Evolutionary conservation across 2,329 filamentous ascomycete species (phyloP), one percentile per base, ranked within the genome.

Genomic region (Diplodia corticola): DNA sequence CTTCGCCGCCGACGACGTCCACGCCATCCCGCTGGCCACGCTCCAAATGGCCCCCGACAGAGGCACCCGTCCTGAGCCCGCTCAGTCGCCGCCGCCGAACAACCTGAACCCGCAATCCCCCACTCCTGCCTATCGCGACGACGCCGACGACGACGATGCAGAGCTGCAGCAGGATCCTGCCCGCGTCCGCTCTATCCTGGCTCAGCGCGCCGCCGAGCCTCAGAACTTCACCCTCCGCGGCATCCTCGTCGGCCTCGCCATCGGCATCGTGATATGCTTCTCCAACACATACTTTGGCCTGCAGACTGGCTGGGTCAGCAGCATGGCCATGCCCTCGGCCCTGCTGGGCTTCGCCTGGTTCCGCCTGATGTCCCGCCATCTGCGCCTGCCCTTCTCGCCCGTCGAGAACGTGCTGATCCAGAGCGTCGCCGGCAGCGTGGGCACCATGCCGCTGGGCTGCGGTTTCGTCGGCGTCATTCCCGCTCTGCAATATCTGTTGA

Each of bases 241-340:
- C 60, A 84, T 98, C 46, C 75, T 88, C 5, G 92, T 91, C 30
- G 95, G 95, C 17, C 83, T 96, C 5, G 81, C 86, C 3, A 95
- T 99, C 69, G 95, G 95, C 48, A 87, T 95, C 4, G 83, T 98
- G 65, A 97, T 98, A 73, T 95, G 91, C 75, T 97, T 97, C 77
- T 96, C 92, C 63, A 99, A 99, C 76, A 97, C 96, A 83, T 99
- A 98, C 78, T 99, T 99, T 76, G 95, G 95, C n/a, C 83, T 99
- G 35, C 95, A 98, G 80, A 96, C 92, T 30, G 89, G 89, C 70
- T 91, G 89, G 89, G 86, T 91, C 44, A 87, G 89, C 73, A 91
- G 92, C 71, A 98, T 99, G 95, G 91, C 92, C 17, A 97, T 99
- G 93, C 95, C 95, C 0, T 91, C 93, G 1, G 95, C 93, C 24